Percentiles rank a stretch among this genome's conserved stretches.
Evolutionary conservation across 2,329 filamentous ascomycete genomes (phyloP).

Genomic region (Colletotrichum sp.): DNA sequence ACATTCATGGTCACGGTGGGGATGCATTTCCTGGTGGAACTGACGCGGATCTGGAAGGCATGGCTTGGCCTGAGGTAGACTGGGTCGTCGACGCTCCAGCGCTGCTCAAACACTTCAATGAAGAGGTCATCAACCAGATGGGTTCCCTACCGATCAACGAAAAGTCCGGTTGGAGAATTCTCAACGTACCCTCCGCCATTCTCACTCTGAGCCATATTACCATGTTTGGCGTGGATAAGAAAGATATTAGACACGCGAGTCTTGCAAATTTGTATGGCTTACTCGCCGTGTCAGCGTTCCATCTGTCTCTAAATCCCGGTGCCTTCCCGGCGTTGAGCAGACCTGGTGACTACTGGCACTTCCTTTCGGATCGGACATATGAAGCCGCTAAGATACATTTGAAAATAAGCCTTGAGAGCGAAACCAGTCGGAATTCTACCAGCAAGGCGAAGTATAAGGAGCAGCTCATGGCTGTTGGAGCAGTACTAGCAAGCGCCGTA

Average conservation of each 20-base stretch:
- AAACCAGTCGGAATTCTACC: background rate
- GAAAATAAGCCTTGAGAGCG: background rate
- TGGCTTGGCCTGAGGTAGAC: background rate
- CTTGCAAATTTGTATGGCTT: background rate
- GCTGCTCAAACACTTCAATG: background rate
- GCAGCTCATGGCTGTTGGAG: background rate
- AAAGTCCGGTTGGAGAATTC: background rate
- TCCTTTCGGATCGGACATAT: background rate
- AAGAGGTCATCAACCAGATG: conserved; percentile 1
- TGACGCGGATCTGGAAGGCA: background rate
- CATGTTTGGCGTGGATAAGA: background rate
- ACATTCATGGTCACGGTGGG: background rate
- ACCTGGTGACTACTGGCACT: background rate
- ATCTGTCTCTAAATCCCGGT: background rate
- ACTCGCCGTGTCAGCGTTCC: background rate
- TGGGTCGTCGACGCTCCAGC: background rate
- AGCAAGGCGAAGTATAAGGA: background rate
- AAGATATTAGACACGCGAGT: background rate
- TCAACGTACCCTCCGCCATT: background rate
- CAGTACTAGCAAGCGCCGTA: background rate
- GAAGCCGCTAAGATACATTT: background rate
- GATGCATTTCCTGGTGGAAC: background rate
- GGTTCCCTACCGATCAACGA: background rate
- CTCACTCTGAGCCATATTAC: background rate
- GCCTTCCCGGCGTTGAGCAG: background rate